Evolutionary conservation across 2,329 filamentous ascomycete species (phyloP), one percentile per base, ranked within the genome.

Genomic region (Colletotrichum godetiae): DNA sequence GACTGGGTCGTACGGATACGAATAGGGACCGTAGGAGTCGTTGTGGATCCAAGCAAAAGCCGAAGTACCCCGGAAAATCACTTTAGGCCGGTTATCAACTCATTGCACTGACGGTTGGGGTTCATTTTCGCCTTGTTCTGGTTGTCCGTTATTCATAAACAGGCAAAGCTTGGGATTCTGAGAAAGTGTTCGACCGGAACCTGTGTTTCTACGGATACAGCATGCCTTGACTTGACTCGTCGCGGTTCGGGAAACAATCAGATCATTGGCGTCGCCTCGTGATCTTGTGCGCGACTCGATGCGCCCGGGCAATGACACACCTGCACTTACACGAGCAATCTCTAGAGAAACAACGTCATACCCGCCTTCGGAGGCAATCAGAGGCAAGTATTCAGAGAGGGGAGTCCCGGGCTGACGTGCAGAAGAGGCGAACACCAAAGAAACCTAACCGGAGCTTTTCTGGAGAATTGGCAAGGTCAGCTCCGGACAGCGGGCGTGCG

Each of bases 41-140:
- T 68, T 63, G 68, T 53, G 60, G 60, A 71, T 49, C 33, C 63
- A 22, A 35, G 19, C 24, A 61, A 61, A 37, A 72, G 58, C 58
- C 68, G 52, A 68, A 68, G 64, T 24, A 68, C 68, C 68, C 68
- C 68, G 68, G 64, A 63, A 68, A 68, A 68, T 68, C 68, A 59
- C 29, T 57, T 68, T 63, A 49, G 57, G 24, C 35, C 5, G 37
- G 31, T 35, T 19, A 8, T 29, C 6, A 46, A 37, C 31, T 52
- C 15, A 52, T 24, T 62, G 64, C 19, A 11, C 19, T 49, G 42
- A 22, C 42, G 42, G 42, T 49, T 19, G 42, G 42, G 19, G 42
- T 7, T 49, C 8, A 1, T n/a, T 49, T 49, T 22, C 15, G 42
- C 19, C 42, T 49, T n/a, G 10, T 49, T 49, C 42, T 49, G 42